Evolutionary conservation across 2,329 filamentous ascomycete genomes (phyloP), one percentile per base, ranked within the genome.

Genomic region (Madurella fahalii): DNA sequence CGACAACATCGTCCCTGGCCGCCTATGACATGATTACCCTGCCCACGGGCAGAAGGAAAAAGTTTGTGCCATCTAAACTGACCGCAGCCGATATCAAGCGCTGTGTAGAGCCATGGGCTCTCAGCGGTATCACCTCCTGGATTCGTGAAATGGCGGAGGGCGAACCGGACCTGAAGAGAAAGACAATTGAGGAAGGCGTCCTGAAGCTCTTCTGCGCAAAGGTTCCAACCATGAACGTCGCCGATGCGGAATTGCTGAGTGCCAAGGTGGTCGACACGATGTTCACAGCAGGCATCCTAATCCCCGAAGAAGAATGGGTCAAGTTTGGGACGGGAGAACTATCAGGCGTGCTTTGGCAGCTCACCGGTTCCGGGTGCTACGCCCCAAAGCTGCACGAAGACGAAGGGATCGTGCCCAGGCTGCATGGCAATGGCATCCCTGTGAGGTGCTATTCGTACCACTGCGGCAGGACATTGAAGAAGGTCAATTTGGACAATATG

Each of bases 171-270:
- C 74, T 99, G 45, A 91, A 88, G 67, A 83, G 88, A 66, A 89
- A 90, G 65, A 86, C 88, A 1, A 85, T 99, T 49, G 86, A 90
- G 55, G 92, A 97, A 62, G 92, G 90, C 2, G 78, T 99, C 41
- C 85, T 96, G 41, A 88, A 86, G 31, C 77, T 99, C 7, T 97
- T 99, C 69, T 95, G 90, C 1, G 83, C 89, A 72, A 97, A 96
- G 71, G 91, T 99, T 0, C 92, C 94, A 0, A 99, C 91, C 0
- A 96, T 99, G 90, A 97, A 99, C 64, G 93, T 94, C 41, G 92
- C 93, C 5, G 95, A 99, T 75, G 94, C 94, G 0, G 94, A 99
- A 69, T 87, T 86, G 1, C 77, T 99, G 49, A 90, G 89, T 58
- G 81, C 83, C 55, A 84, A 83, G 40, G 89, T 96, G 0, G 85